Percentiles rank a stretch among this genome's conserved stretches.
Evolutionary conservation across 179 eudicot genomes (phyloP).

Genomic region (Beta corolliflora): DNA sequence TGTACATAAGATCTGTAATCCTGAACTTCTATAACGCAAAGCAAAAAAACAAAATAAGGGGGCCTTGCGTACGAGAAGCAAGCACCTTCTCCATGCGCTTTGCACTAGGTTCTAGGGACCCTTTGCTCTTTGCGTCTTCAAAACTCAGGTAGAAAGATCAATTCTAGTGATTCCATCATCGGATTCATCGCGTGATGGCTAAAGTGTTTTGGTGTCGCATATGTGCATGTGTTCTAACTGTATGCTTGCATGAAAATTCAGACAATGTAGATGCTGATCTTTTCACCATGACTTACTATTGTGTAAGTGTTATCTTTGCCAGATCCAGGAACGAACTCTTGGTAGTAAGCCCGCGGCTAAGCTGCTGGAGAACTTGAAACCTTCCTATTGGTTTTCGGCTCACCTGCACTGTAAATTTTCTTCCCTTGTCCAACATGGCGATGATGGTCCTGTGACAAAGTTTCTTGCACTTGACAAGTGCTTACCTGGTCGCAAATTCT

Average conservation of each 20-base stretch:
- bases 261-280: not conserved
- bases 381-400: conserved; percentile 96
- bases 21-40: too few species aligned
- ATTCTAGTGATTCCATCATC: not conserved
- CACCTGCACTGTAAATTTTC: conserved; percentile 95
- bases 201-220: not conserved
- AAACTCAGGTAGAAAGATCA: not conserved
- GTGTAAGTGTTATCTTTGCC: conserved; percentile 9
- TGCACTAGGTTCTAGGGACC: too few species aligned
- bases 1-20: too few species aligned
- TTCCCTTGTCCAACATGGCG: conserved; percentile 81
- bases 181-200: not conserved
- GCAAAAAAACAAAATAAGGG: too few species aligned
- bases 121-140: too few species aligned
- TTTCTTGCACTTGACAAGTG: conserved; percentile 99
- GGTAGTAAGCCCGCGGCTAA: conserved; percentile 93
- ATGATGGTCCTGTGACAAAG: conserved; percentile 67
- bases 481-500: conserved; percentile 76
- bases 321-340: conserved; percentile 73
- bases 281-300: conserved; percentile 7
- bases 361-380: conserved; percentile 74
- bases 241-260: not conserved
- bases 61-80: too few species aligned
- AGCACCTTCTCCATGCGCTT: too few species aligned
- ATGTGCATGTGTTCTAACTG: not conserved